Percentiles rank a stretch among this genome's conserved stretches.
phyloP scores from a whole-genome alignment of 106 monocot genomes.

The Allium cepa region DNA sequence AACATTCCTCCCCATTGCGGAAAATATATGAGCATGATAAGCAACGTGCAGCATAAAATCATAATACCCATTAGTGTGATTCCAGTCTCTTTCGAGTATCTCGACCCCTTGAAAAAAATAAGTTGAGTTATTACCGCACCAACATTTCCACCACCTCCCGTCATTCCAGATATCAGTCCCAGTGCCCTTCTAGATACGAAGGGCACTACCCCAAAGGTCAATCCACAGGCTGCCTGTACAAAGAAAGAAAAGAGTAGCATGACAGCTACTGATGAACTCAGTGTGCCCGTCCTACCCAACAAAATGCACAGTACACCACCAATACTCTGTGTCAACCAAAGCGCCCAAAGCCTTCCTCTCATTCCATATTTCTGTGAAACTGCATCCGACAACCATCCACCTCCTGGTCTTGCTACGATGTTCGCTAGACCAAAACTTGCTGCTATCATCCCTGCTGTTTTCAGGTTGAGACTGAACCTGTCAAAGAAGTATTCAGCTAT shows the following conservation, averaged over 20 bases:
- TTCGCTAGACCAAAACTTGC: constrained; percentile 89
- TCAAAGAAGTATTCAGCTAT: constrained; percentile 93
- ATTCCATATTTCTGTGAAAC: constrained; percentile 50
- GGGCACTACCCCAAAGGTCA: constrained; percentile 82
- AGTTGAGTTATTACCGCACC: constrained; percentile 68
- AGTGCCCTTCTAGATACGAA: constrained; percentile 75
- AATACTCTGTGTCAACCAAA: constrained; percentile 66
- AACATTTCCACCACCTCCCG: constrained; percentile 72
- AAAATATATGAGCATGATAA: constrained; percentile 23
- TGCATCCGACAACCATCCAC: constrained; percentile 60
- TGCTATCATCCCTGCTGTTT: constrained; percentile 60
- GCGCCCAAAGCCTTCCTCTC: constrained; percentile 84
- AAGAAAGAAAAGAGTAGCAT: constrained; percentile 84
- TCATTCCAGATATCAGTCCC: constrained; percentile 69
- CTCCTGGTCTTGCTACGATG: constrained; percentile 62
- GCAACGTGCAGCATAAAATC: constrained; percentile 37
- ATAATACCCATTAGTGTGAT: constrained; percentile 72
- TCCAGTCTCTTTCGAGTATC: constrained; percentile 48
- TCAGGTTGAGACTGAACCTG: constrained; percentile 59
- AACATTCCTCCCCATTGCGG: constrained; percentile 55
- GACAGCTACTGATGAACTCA: constrained; percentile 38
- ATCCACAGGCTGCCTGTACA: constrained; percentile 75
- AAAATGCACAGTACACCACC: constrained; percentile 66
- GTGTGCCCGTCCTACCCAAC: constrained; percentile 32
- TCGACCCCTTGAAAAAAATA: constrained; percentile 63